These are phyloP conservation scores for Talaromyces wortmannii DNA, from an alignment of 495 filamentous ascomycete genomes.

Conservation along the genomic window DNA sequence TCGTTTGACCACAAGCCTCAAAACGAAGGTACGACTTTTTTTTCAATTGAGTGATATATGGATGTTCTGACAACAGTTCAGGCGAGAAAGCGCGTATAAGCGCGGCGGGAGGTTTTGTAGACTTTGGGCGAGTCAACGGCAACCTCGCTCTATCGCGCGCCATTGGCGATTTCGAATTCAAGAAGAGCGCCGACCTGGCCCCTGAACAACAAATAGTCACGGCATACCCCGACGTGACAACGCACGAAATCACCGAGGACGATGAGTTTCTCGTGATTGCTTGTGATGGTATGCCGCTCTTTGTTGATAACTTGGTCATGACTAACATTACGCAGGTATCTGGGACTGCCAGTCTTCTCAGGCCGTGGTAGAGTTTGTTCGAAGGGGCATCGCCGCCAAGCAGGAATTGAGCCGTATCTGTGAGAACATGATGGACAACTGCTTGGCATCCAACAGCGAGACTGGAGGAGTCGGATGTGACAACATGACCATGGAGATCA, in stretches of 20 bases:
- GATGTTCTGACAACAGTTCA: conserved; percentile 27
- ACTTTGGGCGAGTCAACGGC: conserved; percentile 97
- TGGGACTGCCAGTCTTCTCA: conserved; percentile 99
- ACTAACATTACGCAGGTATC: conserved; percentile 58
- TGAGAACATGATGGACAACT: conserved; percentile 99
- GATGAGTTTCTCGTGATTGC: conserved; percentile 97
- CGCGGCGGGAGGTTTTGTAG: conserved; percentile 94
- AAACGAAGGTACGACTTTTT: conserved; percentile 68
- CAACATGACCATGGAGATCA: conserved; percentile 97
- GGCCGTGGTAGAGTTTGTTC: conserved; percentile 92
- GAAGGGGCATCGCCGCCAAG: conserved; percentile 90
- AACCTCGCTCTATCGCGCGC: conserved; percentile 96
- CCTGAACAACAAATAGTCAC: conserved; percentile 98
- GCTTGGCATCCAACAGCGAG: conserved; percentile 91
- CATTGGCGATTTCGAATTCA: conserved; percentile 99
- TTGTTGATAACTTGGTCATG: neutral
- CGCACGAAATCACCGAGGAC: conserved; percentile 84
- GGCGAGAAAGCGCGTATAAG: conserved; percentile 94
- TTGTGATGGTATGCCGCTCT: conserved; percentile 72
- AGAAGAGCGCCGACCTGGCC: conserved; percentile 93
- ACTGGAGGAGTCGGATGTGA: conserved; percentile 97
- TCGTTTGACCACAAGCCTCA: conserved; percentile 98
- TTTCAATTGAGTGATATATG: neutral
- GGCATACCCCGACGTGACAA: conserved; percentile 86
- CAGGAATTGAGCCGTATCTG: conserved; percentile 89